phyloP scores from a whole-genome alignment of 177 flowering plant species.

The Vitis hybrid region DNA sequence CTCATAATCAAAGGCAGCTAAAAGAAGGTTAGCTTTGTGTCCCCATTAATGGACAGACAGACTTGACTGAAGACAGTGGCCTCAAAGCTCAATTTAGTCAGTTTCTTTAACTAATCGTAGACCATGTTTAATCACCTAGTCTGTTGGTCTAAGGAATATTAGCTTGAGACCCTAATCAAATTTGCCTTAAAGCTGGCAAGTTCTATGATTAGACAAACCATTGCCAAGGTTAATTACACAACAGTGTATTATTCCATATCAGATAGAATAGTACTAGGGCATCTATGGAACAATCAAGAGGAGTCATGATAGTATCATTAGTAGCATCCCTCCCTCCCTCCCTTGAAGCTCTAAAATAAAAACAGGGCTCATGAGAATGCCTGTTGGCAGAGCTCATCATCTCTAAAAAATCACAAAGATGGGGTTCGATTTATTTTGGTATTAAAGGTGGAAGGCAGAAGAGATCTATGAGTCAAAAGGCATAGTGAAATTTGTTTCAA shows the following conservation, averaged over 20 bases:
- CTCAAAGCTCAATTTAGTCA: too few species aligned
- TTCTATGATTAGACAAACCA: background rate
- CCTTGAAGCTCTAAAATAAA: background rate
- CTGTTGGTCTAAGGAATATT: background rate
- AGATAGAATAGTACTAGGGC: background rate
- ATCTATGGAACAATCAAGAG: background rate
- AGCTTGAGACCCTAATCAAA: background rate
- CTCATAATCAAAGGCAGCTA: background rate
- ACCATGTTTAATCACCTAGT: too few species aligned
- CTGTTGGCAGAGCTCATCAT: background rate
- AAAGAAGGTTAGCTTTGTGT: too few species aligned
- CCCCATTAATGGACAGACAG: too few species aligned
- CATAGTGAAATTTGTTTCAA: too few species aligned
- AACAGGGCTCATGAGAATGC: background rate
- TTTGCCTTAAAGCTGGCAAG: background rate
- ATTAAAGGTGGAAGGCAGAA: too few species aligned
- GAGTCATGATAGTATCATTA: constrained; percentile 2
- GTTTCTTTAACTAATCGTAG: too few species aligned
- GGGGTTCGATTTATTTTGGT: too few species aligned
- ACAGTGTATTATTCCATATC: background rate
- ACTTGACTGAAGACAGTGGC: background rate
- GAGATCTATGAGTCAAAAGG: too few species aligned
- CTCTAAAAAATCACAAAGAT: background rate
- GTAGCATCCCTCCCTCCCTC: background rate
- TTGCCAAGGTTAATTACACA: constrained; percentile 2